Conservation (phyloP, 805 yeast species). For the Wickerhamiella australiensis region DNA sequence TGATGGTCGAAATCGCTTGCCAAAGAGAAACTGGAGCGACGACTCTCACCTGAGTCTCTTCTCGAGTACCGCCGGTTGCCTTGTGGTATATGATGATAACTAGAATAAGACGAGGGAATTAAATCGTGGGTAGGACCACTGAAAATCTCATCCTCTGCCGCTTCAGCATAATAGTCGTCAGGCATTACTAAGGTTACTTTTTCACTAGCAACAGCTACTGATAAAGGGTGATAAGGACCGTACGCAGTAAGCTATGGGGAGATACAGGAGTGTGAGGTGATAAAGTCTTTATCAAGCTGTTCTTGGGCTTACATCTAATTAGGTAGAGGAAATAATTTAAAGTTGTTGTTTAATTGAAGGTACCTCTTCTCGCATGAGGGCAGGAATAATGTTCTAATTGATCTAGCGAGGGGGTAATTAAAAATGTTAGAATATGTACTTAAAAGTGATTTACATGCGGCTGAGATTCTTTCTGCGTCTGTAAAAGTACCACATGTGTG, state of each 20-base stretch:
- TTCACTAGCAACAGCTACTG: background rate
- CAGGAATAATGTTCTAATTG: too few relatives aligned
- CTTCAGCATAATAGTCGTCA: slow-evolving; percentile 25
- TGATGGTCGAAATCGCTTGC: slow-evolving; percentile 5
- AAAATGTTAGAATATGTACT: background rate
- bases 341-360: too few relatives aligned
- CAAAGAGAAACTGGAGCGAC: slow-evolving; percentile 1
- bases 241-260: too few relatives aligned
- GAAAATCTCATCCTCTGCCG: slow-evolving; percentile 41
- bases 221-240: background rate
- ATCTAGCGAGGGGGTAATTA: too few relatives aligned
- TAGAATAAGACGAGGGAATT: slow-evolving; percentile 56
- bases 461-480: slow-evolving; percentile 27
- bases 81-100: slow-evolving; percentile 41
- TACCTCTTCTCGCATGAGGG: too few relatives aligned
- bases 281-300: too few relatives aligned
- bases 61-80: slow-evolving; percentile 12
- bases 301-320: too few relatives aligned
- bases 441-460: background rate
- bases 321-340: too few relatives aligned
- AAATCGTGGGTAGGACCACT: slow-evolving; percentile 63
- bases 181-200: slow-evolving; percentile 3
- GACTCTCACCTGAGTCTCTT: slow-evolving; percentile 16
- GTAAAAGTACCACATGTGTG: slow-evolving; percentile 70
- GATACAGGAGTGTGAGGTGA: too few relatives aligned